Evolutionary conservation across 1,284 basidiomycete species (phyloP).

Genomic region (Sporisorium graminicola): DNA sequence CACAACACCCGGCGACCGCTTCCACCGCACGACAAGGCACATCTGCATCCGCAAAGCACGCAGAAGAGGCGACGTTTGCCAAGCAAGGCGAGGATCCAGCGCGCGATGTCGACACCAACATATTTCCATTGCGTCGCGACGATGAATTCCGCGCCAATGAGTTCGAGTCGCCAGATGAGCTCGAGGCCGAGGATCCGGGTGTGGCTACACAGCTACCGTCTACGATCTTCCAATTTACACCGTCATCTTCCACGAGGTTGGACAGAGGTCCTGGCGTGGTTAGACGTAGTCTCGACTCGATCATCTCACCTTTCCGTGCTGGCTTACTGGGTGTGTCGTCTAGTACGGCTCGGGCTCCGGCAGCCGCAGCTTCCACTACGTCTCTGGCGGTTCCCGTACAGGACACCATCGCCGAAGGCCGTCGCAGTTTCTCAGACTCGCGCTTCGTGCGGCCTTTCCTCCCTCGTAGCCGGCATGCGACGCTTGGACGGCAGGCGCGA

Average conservation of each 20-base stretch:
- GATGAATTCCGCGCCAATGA: slow-evolving; percentile 42
- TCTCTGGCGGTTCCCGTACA: slow-evolving; percentile 9
- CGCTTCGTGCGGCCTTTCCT: slow-evolving; percentile 41
- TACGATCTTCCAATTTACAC: slow-evolving; percentile 1
- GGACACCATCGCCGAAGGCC: slow-evolving; percentile 18
- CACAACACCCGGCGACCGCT: not conserved
- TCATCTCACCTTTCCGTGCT: slow-evolving; percentile 48
- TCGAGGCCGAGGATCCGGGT: slow-evolving; percentile 10
- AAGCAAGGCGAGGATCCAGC: slow-evolving; percentile 5
- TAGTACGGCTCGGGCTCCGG: not conserved
- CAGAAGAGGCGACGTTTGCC: not conserved
- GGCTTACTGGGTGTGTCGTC: slow-evolving; percentile 22
- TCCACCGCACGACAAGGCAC: slow-evolving; percentile 8
- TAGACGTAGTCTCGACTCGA: slow-evolving; percentile 44
- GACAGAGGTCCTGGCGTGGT: slow-evolving; percentile 31
- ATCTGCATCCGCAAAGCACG: not conserved
- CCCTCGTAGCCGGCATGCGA: slow-evolving; percentile 22
- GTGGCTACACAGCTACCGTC: not conserved
- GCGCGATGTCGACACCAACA: slow-evolving; percentile 17
- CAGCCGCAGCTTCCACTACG: not conserved
- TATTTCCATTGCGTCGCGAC: slow-evolving; percentile 41
- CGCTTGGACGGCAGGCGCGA: slow-evolving; percentile 8
- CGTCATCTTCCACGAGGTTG: not conserved
- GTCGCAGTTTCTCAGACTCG: slow-evolving; percentile 47
- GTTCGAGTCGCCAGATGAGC: slow-evolving; percentile 42